These are phyloP conservation scores for Rhynchospora tenuis DNA, from an alignment of 176 grass and related monocot genomes.

Conservation along the genomic window DNA sequence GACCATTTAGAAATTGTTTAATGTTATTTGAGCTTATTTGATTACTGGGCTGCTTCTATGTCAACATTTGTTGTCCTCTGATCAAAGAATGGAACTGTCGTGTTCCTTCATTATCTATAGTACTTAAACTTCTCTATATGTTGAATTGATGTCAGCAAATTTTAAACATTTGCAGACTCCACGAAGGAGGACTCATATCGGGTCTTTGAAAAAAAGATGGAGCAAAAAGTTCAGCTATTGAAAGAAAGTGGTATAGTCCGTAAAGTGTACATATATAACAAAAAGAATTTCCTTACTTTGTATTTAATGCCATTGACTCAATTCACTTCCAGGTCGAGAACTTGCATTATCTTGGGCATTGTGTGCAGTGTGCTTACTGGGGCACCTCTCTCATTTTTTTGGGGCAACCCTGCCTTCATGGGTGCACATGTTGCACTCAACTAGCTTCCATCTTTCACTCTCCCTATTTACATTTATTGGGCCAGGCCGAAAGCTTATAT, in stretches of 20 bases:
- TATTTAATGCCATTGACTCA: background rate
- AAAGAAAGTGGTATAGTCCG: slow-evolving; percentile 71
- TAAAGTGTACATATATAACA: slow-evolving; percentile 13
- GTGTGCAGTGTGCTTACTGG: slow-evolving; percentile 80
- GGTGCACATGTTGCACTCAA: slow-evolving; percentile 71
- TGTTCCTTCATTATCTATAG: background rate
- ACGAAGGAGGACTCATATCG: slow-evolving; percentile 45
- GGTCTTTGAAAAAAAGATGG: slow-evolving; percentile 83
- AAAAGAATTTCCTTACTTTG: background rate
- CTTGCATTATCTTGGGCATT: slow-evolving; percentile 97
- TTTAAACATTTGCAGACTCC: slow-evolving; percentile 55
- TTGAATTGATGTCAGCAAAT: background rate
- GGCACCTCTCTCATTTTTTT: slow-evolving; percentile 76
- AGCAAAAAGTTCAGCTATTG: slow-evolving; percentile 69
- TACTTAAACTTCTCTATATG: background rate
- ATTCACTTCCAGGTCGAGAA: slow-evolving; percentile 65
- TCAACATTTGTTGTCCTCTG: background rate
- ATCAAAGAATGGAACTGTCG: background rate
- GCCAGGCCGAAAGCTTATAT: slow-evolving; percentile 77
- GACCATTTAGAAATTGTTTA: background rate
- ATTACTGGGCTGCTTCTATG: background rate
- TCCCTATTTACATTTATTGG: slow-evolving; percentile 90
- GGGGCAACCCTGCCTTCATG: slow-evolving; percentile 50
- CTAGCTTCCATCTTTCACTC: slow-evolving; percentile 82
- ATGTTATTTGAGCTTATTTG: background rate